Percentiles rank a stretch among this genome's conserved stretches.
Conservation (phyloP, 179 eudicot species). For the Heliamphora pulchella region DNA sequence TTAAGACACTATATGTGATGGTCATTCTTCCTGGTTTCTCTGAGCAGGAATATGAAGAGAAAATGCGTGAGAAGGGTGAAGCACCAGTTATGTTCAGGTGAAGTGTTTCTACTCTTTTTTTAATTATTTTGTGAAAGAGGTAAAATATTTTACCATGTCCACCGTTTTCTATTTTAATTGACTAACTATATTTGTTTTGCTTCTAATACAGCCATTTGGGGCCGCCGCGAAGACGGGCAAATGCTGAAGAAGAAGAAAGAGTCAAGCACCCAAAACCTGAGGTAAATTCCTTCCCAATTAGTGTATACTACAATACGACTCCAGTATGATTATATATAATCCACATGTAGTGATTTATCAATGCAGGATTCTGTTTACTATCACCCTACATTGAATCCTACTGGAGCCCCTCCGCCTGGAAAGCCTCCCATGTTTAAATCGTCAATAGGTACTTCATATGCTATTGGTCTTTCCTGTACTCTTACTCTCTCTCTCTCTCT, state of each 20-base stretch:
- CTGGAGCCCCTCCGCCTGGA: slow-evolving; percentile 99
- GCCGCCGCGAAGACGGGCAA: slow-evolving; percentile 59
- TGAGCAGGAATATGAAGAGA: slow-evolving; percentile 88
- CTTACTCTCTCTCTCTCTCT: slow-evolving; percentile 3
- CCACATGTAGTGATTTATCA: slow-evolving; percentile 15
- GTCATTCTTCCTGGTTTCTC: slow-evolving; percentile 14
- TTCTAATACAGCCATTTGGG: slow-evolving; percentile 76
- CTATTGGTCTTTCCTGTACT: not conserved
- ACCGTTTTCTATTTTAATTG: slow-evolving; percentile 5
- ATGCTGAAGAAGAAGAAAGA: slow-evolving; percentile 87
- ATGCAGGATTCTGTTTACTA: slow-evolving; percentile 91
- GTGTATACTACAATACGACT: not conserved
- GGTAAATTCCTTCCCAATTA: slow-evolving; percentile 34
- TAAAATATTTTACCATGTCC: not conserved
- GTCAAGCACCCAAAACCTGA: slow-evolving; percentile 77
- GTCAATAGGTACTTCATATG: slow-evolving; percentile 51
- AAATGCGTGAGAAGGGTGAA: slow-evolving; percentile 88
- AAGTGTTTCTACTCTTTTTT: not conserved
- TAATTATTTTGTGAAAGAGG: not conserved
- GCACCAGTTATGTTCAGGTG: slow-evolving; percentile 97
- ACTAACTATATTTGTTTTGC: slow-evolving; percentile 20
- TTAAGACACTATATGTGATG: slow-evolving; percentile 9
- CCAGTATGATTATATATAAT: slow-evolving; percentile 6
- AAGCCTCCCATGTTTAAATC: slow-evolving; percentile 97
- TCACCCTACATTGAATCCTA: slow-evolving; percentile 89